Base-by-base conservation (phyloP, 2,329 filamentous ascomycete species). In the Myriosclerotinia duriaeana region DNA sequence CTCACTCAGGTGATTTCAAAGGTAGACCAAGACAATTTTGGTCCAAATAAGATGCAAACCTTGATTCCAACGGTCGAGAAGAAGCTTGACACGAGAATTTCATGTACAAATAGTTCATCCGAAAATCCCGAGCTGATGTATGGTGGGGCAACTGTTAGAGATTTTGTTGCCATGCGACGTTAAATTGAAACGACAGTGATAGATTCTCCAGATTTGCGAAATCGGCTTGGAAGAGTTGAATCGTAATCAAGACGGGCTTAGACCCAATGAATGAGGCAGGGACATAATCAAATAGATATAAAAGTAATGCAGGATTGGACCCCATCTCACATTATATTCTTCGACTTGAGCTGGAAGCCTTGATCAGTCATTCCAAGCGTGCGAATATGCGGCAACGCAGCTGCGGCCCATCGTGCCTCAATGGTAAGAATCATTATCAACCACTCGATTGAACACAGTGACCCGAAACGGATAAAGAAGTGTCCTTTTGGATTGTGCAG, bases 271-370 rank as follows among this genome's bases (percentile, higher is more conserved):
- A 22, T 60, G 55, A 52, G 63, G 54, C 55, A 52, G 36, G 54
- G 54, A 30, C 46, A 30, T 60, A 14, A 9, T 3, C 22, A 42
- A 60, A 60, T 34, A 65, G 55, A 60, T 65, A 65, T 65, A 60
- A 60, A 38, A 65, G 42, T 60, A 30, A 59, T 34, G 53, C 40
- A 65, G 63, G 63, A 65, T 44, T 65, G 63, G 63, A 48, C 63
- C 63, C 63, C 63, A 60, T 65, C 54, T 53, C 54, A 65, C 63
- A 30, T 50, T n/a, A 36, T 42, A 20, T 17, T 38, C 40, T 56
- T n/a, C 5, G 36, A 60, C 20, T 60, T 22, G 63, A 65, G 63
- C 44, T 60, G 54, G 54, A 60, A 42, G 63, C 54, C 63, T 60
- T 42, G 17, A 60, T 40, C 44, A 34, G 26, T 22, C 20, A 50